Evolutionary conservation across 2,329 filamentous ascomycete genomes (phyloP).

Genomic region (Scedosporium dehoogii): DNA sequence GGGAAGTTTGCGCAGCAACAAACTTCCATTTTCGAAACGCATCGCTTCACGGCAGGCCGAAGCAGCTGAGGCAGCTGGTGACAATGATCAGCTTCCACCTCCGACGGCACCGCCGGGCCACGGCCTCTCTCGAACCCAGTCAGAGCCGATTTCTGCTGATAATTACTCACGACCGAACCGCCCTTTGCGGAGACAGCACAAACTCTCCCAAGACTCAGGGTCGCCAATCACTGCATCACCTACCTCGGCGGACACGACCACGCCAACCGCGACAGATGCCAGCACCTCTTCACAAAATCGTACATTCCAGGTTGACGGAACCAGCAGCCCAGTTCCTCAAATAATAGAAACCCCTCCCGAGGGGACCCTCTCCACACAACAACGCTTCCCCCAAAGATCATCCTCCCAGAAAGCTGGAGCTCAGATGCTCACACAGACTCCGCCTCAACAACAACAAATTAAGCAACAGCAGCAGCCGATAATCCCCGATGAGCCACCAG

Average conservation of each 20-base stretch:
- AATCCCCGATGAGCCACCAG: constrained; percentile 29
- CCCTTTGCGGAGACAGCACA: constrained; percentile 36
- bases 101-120: constrained; percentile 39
- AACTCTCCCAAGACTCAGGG: constrained; percentile 34
- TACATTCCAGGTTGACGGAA: constrained; percentile 1
- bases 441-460: constrained; percentile 7
- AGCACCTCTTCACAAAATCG: neutral
- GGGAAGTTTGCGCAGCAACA: constrained; percentile 73
- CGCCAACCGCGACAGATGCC: constrained; percentile 10
- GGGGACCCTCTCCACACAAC: constrained; percentile 12
- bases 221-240: constrained; percentile 11
- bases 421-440: constrained; percentile 36
- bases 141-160: constrained; percentile 53
- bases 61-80: constrained; percentile 26
- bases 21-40: constrained; percentile 65
- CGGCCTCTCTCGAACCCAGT: constrained; percentile 53
- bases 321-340: constrained; percentile 36
- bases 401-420: constrained; percentile 36
- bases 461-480: constrained; percentile 11
- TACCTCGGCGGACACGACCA: constrained; percentile 9
- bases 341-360: constrained; percentile 55
- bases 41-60: constrained; percentile 23
- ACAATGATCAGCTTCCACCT: constrained; percentile 22
- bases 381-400: constrained; percentile 40
- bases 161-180: constrained; percentile 54